Conservation (phyloP, 192 early-diverging fungal genomes). For the Paraglomus brasilianum region DNA sequence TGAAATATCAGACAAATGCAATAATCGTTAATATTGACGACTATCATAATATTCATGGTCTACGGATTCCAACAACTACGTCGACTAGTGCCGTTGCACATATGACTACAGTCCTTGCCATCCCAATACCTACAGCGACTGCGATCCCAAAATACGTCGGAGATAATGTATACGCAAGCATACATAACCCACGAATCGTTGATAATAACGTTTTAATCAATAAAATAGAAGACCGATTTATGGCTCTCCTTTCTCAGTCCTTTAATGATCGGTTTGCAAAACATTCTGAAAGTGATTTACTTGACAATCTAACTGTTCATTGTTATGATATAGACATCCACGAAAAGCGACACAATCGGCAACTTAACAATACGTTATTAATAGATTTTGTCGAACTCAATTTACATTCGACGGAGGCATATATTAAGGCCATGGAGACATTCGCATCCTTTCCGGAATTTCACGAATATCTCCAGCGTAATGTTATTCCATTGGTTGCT, state of each 20-base stretch:
- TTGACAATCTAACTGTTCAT: constrained; percentile 1
- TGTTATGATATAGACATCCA: not conserved
- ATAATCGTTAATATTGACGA: not conserved
- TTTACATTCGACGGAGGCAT: constrained; percentile 5
- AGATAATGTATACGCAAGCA: too few species aligned
- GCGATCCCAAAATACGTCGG: too few species aligned
- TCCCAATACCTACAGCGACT: too few species aligned
- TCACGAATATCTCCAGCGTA: not conserved
- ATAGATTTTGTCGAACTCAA: not conserved
- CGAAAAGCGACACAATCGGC: not conserved
- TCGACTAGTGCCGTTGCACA: not conserved
- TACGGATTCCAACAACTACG: constrained; percentile 13
- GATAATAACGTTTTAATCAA: not conserved
- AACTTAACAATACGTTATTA: constrained; percentile 2
- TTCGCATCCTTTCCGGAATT: constrained; percentile 10
- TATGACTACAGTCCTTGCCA: not conserved
- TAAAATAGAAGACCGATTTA: too few species aligned
- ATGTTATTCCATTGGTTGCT: not conserved
- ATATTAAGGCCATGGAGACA: not conserved
- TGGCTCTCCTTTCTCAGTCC: too few species aligned
- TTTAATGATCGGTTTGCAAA: too few species aligned
- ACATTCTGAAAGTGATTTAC: too few species aligned
- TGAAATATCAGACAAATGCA: not conserved
- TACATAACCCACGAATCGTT: constrained; percentile 5
- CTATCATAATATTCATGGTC: constrained; percentile 7